A percentile compares a stretch with the other conserved stretches of the same genome.
Evolutionary conservation across 768 basidiomycete genomes (phyloP).

Genomic region (Chiua virens): DNA sequence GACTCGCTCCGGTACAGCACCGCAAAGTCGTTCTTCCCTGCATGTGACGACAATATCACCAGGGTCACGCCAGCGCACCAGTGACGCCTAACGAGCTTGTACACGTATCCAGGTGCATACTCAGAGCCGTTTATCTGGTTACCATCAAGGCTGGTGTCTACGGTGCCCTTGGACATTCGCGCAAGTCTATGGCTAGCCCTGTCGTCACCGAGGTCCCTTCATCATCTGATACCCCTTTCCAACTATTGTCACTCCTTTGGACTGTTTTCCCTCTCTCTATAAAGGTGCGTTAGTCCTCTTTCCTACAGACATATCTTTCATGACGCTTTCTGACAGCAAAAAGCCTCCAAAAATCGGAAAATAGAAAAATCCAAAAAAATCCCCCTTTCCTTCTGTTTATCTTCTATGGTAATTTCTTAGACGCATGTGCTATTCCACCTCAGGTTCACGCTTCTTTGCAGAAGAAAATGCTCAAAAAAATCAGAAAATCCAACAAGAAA

Average conservation of each 20-base stretch:
- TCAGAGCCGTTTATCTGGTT: not conserved
- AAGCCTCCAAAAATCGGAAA: too few species aligned
- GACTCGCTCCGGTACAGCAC: not conserved
- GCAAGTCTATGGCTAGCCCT: not conserved
- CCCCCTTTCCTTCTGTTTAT: too few species aligned
- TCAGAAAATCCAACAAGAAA: too few species aligned
- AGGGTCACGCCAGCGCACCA: not conserved
- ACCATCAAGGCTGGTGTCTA: not conserved
- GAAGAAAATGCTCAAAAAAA: too few species aligned
- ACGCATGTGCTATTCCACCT: too few species aligned
- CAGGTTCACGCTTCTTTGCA: too few species aligned
- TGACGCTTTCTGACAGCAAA: too few species aligned
- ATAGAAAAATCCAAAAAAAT: too few species aligned
- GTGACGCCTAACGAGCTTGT: not conserved
- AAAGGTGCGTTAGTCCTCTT: too few species aligned
- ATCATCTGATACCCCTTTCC: slow-evolving; percentile 10
- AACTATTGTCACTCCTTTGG: not conserved
- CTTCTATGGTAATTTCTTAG: too few species aligned
- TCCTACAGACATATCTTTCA: too few species aligned
- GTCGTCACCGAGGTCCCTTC: not conserved
- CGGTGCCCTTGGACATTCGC: not conserved
- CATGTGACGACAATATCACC: not conserved
- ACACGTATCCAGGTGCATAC: not conserved
- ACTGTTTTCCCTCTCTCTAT: too few species aligned
- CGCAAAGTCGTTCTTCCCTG: not conserved